These are phyloP conservation scores for Monosporascus sp. DNA, from an alignment of 2,329 filamentous ascomycete genomes.

Conservation along the genomic window DNA sequence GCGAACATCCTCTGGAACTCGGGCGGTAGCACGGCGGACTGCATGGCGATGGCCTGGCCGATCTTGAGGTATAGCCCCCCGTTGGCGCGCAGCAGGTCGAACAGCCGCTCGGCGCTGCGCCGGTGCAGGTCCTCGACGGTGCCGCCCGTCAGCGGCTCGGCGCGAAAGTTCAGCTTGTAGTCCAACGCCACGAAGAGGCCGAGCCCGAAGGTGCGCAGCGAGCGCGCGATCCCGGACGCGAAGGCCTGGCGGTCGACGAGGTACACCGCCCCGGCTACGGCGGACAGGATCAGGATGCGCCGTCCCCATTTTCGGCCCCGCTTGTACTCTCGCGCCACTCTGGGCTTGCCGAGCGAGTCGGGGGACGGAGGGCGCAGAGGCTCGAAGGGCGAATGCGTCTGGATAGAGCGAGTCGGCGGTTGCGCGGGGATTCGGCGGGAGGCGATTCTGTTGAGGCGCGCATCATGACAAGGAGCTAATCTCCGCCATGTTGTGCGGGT, in stretches of 20 bases:
- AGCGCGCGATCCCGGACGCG: slow-evolving; percentile 73
- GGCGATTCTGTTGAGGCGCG: neutral
- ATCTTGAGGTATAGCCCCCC: slow-evolving; percentile 96
- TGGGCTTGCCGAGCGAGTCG: slow-evolving; percentile 68
- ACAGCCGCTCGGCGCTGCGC: slow-evolving; percentile 78
- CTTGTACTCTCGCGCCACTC: slow-evolving; percentile 64
- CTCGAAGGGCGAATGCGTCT: slow-evolving; percentile 44
- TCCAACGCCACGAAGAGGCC: slow-evolving; percentile 80
- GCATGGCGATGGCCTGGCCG: slow-evolving; percentile 97
- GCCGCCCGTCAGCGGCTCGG: slow-evolving; percentile 67
- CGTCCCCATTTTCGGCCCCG: slow-evolving; percentile 72
- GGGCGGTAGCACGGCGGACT: slow-evolving; percentile 85
- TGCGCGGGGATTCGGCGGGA: neutral
- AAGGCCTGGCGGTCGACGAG: slow-evolving; percentile 69
- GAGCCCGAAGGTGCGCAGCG: slow-evolving; percentile 72
- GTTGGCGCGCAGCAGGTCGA: slow-evolving; percentile 75
- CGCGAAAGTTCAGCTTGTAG: slow-evolving; percentile 94
- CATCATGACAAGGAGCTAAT: slow-evolving; percentile 1
- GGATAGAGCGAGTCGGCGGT: slow-evolving; percentile 16
- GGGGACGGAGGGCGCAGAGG: slow-evolving; percentile 74
- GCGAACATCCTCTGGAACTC: slow-evolving; percentile 96
- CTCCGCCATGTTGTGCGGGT: neutral
- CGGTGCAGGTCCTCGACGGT: slow-evolving; percentile 73
- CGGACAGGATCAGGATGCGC: slow-evolving; percentile 59
- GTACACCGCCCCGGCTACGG: slow-evolving; percentile 58